Evolutionary conservation across 2,329 filamentous ascomycete genomes (phyloP), one percentile per base, ranked within the genome.

Genomic region (Erysiphe neolycopersici): DNA sequence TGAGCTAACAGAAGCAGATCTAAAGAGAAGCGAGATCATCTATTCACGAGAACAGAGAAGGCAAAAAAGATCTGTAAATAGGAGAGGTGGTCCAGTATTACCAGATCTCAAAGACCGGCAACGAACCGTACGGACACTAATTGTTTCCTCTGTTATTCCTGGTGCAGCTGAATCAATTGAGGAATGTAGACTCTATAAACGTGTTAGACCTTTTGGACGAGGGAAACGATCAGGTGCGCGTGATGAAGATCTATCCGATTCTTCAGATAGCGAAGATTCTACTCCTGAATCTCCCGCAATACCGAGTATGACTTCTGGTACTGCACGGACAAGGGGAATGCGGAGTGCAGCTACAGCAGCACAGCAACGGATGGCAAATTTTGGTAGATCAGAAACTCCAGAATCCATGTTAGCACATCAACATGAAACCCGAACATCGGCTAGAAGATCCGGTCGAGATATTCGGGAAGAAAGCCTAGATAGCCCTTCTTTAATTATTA

Each of bases 41-140:
- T 87, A 95, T 53, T 85, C 89, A 46, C 73, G 89, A 50, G 89
- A 98, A 58, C 85, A 95, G 59, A 70, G 89, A 52, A 73, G 85
- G 43, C 85, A 95, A 61, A 98, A 98, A 63, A 74, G 89, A 41
- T 93, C 89, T 6, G 81, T 93, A 52, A 95, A 94, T 58, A 71
- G 89, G 48, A 74, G 89, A 53, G 89, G 89, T 49, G 89, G 89
- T 0, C 89, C 89, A 5, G 79, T 82, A 47, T 64, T 98, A 36
- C 89, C 89, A n/a, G 89, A 98, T 61, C 73, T 98, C 46, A 93
- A 91, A 58, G 89, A 98, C 53, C 73, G 85, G 44, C 87, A 89
- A 61, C 74, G 87, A 43, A 95, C 89, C 0, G 87, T 95, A 45
- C 75, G 89, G 40, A 94, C 87, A 0, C 68, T 94, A 51, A 71